These are phyloP conservation scores for Pseudozyma sp. DNA, from an alignment of 1,284 basidiomycete genomes.

Conservation along the genomic window DNA sequence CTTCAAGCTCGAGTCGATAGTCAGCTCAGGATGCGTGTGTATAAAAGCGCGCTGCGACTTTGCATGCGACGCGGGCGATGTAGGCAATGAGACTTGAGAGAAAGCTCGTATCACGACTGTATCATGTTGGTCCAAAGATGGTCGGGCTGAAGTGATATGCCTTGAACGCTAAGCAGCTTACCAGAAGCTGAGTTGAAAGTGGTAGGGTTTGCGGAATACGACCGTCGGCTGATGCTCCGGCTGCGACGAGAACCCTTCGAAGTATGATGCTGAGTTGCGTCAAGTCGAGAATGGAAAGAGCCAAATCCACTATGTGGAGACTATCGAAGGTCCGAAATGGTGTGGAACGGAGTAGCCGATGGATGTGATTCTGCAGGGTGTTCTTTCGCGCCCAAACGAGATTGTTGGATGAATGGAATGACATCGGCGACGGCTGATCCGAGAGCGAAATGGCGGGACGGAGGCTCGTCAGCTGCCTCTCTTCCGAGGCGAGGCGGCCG, in stretches of 20 bases:
- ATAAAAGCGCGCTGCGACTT: no score
- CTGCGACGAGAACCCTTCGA: neutral
- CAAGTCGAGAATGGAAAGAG: neutral
- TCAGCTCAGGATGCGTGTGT: no score
- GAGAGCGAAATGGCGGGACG: neutral
- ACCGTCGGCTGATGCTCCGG: neutral
- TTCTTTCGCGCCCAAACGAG: neutral
- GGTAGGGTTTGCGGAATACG: neutral
- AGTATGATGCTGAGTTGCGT: neutral
- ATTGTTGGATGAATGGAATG: neutral
- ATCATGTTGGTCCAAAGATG: no score
- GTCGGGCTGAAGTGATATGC: no score
- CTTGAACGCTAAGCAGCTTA: neutral
- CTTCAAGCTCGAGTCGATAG: no score
- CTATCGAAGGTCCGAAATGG: neutral
- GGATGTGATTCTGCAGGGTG: neutral
- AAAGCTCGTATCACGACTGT: no score
- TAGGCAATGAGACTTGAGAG: no score
- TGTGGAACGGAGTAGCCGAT: neutral
- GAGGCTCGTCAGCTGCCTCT: neutral
- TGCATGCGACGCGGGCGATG: no score
- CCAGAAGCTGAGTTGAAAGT: constrained; percentile 1
- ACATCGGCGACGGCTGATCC: constrained; percentile 19
- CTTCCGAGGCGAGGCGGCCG: neutral
- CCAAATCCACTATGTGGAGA: no score